These are phyloP conservation scores for Cicer yamashitae DNA, from an alignment of 306 rosid genomes.

Conservation along the genomic window DNA sequence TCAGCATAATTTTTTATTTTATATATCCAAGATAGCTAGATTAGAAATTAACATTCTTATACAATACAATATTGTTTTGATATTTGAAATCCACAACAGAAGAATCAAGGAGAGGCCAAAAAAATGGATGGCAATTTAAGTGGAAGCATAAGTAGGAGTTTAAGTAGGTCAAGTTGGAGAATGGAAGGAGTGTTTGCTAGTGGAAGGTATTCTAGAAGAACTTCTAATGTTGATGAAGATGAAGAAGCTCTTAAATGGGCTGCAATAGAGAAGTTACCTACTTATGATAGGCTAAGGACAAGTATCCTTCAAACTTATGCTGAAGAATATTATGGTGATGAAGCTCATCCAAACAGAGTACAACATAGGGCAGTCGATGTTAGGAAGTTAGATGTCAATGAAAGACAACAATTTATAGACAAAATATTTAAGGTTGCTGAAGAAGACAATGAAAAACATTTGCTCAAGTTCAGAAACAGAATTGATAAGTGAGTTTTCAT, in stretches of 20 bases:
- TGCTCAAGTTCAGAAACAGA: constrained; percentile 68
- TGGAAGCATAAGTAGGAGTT: constrained; percentile 61
- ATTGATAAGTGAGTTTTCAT: constrained; percentile 62
- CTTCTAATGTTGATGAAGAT: constrained; percentile 61
- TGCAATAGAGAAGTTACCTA: constrained; percentile 88
- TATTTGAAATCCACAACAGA: constrained; percentile 7
- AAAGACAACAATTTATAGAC: constrained; percentile 74
- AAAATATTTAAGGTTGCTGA: constrained; percentile 81
- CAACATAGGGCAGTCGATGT: constrained; percentile 77
- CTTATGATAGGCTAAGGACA: constrained; percentile 82
- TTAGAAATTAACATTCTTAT: background rate
- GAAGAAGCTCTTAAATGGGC: constrained; percentile 96
- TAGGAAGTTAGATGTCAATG: constrained; percentile 59
- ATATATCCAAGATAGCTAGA: background rate
- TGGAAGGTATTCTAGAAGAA: constrained; percentile 63
- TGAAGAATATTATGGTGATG: constrained; percentile 43
- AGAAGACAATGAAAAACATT: constrained; percentile 83
- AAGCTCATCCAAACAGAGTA: constrained; percentile 33
- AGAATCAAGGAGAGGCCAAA: background rate
- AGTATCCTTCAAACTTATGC: constrained; percentile 65
- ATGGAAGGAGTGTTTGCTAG: constrained; percentile 71
- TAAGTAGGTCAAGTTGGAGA: constrained; percentile 73
- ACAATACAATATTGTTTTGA: background rate
- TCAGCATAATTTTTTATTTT: background rate
- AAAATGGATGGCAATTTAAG: constrained; percentile 60